Evolutionary conservation across 176 grass and related monocot species (phyloP), one percentile per base, ranked within the genome.

Genomic region (Triticum timopheevii): DNA sequence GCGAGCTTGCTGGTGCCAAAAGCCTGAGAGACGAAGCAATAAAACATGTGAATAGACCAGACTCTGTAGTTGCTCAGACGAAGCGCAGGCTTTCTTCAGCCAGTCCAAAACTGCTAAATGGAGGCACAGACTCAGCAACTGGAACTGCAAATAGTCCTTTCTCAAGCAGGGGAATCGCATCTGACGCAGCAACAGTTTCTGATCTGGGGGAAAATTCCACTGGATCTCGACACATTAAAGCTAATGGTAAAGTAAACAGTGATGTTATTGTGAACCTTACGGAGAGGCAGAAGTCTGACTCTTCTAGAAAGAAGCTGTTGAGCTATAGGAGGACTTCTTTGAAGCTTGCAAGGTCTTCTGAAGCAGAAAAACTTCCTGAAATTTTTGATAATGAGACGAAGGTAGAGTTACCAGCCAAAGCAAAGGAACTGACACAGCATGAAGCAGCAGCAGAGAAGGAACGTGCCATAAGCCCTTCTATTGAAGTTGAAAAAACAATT

Each of bases 291-390:
- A 70, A 65, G n/a, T 16, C 62, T 58, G 44, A 35, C 70, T 88
- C 82, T 73, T 73, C 23, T 75, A 90, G 83, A 76, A 82, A 62
- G 28, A 88, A 87, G 69, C 31, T 83, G 17, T 44, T 88, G 39
- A 90, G 28, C 77, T 68, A 44, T 31, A 82, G 83, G 90, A 93
- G 74, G 82, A 79, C 65, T 24, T 91, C 91, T 69, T 81, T 92
- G 36, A 90, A 91, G 81, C 62, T 68, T 91, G 75, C 62, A 83
- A 92, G 69, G 64, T 61, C 86, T 92, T 39, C 58, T 73, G 82
- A 59, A 82, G 76, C 10, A 39, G 63, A 80, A 64, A 86, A 80
- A 23, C 64, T 73, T 73, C 35, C 63, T 72, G 68, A 69, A 76
- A 70, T 8, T 83, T 44, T 75, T 86, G 87, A 80, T 47, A 49